Evolutionary conservation across 306 rosid genomes (phyloP), one percentile per base, ranked within the genome.

Genomic region (Cucurbita ficifolia): DNA sequence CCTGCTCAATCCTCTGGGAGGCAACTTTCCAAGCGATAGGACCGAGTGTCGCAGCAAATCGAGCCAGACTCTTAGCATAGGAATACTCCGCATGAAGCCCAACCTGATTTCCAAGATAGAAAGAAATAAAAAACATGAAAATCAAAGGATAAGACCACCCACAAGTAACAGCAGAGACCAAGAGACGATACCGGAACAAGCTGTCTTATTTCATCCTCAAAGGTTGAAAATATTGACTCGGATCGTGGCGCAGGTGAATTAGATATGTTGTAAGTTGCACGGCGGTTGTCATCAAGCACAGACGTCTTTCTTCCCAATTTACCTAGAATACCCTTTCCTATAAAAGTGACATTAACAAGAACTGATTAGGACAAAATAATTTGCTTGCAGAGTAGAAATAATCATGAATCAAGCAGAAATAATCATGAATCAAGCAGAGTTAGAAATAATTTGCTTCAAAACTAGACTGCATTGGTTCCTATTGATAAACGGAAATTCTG

Each of bases 31-130:
- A 95, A 56, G 96, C 97, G 54, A 87, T 78, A 42, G 96, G 96
- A 75, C 99, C 97, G 46, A 95, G 86, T 81, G 87, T 81, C 69
- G 97, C 96, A 76, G 91, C 88, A 87, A 88, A 95, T 29, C 97
- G 97, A 78, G 97, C 99, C 81, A 95, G 87, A 80, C 99, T 95
- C 87, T 97, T 86, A 22, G 97, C 95, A 82, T 91, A 95, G 70
- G 99, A 86, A 86, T 85, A 87, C 56, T 95, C 99, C 10, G 96
- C 96, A 80, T 91, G 99, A 81, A 89, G 97, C 77, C 99, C 99
- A 74, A 95, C 99, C 99, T 95, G 86, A 74, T 75, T 57, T 69
- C 70, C 59, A 18, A 40, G 5, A 78, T 35, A 38, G n/a, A 45
- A 12, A 56, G 19, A 6, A 64, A 6, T 57, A 69, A 53, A 39